Evolutionary conservation across 129 eudicot genomes (phyloP).

Genomic region (Tagetes erecta): DNA sequence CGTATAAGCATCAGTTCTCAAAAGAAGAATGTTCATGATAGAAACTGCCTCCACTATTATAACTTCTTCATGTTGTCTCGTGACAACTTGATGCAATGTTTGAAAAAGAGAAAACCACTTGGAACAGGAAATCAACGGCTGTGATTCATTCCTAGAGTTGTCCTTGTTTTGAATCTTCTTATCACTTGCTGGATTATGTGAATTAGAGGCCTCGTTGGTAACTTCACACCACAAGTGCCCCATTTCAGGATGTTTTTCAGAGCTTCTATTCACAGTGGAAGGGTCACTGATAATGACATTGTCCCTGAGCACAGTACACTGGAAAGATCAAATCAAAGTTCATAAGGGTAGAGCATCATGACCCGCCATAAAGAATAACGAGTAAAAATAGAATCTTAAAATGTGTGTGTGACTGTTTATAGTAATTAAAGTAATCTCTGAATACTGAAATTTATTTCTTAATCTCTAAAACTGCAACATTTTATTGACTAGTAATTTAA

Average conservation of each 20-base stretch:
- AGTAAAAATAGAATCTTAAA: neutral
- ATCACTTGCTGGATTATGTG: conserved; percentile 23
- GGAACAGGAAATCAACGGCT: conserved; percentile 36
- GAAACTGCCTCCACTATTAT: conserved; percentile 71
- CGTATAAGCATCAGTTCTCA: conserved; percentile 65
- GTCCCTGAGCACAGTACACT: conserved; percentile 92
- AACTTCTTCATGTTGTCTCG: conserved; percentile 37
- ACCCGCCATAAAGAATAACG: conserved; percentile 23
- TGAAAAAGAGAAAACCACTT: conserved; percentile 59
- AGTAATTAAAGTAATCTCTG: neutral
- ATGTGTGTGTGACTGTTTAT: neutral
- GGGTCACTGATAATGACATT: conserved; percentile 57
- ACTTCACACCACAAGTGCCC: conserved; percentile 21
- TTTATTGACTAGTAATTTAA: neutral
- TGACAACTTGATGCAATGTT: conserved; percentile 53
- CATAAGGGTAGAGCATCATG: conserved; percentile 40
- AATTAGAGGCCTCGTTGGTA: conserved; percentile 29
- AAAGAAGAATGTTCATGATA: conserved; percentile 67
- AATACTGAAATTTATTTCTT: neutral
- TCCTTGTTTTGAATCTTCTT: conserved; percentile 30
- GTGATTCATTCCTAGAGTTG: conserved; percentile 22
- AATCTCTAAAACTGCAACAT: conserved; percentile 3
- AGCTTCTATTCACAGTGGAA: conserved; percentile 35
- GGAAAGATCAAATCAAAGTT: conserved; percentile 76
- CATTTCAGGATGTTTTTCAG: conserved; percentile 29